These are phyloP conservation scores for Xanthoconium purpureum DNA, from an alignment of 768 basidiomycete species.

Conservation along the genomic window DNA sequence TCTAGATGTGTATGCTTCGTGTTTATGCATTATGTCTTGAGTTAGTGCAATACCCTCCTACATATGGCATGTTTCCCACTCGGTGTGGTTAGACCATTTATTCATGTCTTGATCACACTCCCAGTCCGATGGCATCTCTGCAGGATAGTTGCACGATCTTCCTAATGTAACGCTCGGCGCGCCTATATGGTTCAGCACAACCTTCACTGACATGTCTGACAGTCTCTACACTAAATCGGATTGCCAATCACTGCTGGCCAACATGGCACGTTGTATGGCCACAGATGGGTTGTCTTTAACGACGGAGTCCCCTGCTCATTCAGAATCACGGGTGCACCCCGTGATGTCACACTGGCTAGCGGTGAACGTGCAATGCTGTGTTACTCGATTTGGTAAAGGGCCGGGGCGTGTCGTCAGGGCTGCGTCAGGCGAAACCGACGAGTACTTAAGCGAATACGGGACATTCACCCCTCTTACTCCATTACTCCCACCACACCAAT, in stretches of 20 bases:
- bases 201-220: too few relatives aligned
- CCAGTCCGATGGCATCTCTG: neutral
- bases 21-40: slow-evolving; percentile 6
- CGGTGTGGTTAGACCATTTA: slow-evolving; percentile 17
- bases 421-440: neutral
- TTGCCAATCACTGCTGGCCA: neutral
- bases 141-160: neutral
- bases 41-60: slow-evolving; percentile 32
- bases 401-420: slow-evolving; percentile 22
- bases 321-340: too few relatives aligned
- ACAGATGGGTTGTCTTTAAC: too few relatives aligned
- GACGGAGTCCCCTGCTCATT: too few relatives aligned
- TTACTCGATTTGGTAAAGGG: slow-evolving; percentile 10
- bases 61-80: slow-evolving; percentile 20
- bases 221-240: too few relatives aligned
- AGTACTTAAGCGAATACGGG: slow-evolving; percentile 27
- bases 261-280: neutral
- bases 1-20: slow-evolving; percentile 33
- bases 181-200: too few relatives aligned
- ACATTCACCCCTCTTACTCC: slow-evolving; percentile 18
- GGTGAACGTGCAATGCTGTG: neutral
- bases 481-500: slow-evolving; percentile 5
- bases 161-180: neutral
- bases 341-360: too few relatives aligned
- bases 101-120: slow-evolving; percentile 6